phyloP scores from a whole-genome alignment of 2,329 filamentous ascomycete genomes.

The Aspergillus cejpii region DNA sequence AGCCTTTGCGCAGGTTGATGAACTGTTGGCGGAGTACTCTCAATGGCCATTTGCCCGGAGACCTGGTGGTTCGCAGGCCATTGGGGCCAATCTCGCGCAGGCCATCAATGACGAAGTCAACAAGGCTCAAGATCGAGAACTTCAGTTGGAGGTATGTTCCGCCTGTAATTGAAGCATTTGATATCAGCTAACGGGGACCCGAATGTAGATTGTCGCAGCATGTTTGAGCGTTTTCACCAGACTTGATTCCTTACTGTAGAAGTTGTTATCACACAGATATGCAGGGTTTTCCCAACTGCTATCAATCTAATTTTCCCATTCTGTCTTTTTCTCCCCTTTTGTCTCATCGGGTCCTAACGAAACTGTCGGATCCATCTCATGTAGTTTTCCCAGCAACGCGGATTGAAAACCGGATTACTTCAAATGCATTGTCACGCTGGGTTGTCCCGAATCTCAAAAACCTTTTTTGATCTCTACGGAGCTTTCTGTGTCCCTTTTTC shows the following conservation, averaged over 20 bases:
- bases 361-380: neutral
- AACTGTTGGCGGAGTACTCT: constrained; percentile 89
- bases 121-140: constrained; percentile 81
- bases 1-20: constrained; percentile 94
- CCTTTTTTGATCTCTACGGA: neutral
- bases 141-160: constrained; percentile 78
- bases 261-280: constrained; percentile 2
- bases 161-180: neutral
- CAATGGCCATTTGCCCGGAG: constrained; percentile 94
- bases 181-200: constrained; percentile 14
- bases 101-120: constrained; percentile 81
- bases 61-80: constrained; percentile 66
- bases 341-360: neutral
- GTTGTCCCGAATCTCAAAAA: neutral
- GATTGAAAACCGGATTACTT: neutral
- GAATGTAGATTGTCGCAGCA: constrained; percentile 67
- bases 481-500: constrained; percentile 5
- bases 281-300: constrained; percentile 1
- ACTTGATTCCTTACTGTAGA: constrained; percentile 84
- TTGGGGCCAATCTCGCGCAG: constrained; percentile 86
- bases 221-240: constrained; percentile 96
- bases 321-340: constrained; percentile 1
- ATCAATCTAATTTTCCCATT: neutral
- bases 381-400: neutral
- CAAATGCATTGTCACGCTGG: neutral